A percentile compares a stretch with the other conserved stretches of the same genome.
Conservation (phyloP, 2,329 filamentous ascomycete species). For the Beauveria rudraprayagi region DNA sequence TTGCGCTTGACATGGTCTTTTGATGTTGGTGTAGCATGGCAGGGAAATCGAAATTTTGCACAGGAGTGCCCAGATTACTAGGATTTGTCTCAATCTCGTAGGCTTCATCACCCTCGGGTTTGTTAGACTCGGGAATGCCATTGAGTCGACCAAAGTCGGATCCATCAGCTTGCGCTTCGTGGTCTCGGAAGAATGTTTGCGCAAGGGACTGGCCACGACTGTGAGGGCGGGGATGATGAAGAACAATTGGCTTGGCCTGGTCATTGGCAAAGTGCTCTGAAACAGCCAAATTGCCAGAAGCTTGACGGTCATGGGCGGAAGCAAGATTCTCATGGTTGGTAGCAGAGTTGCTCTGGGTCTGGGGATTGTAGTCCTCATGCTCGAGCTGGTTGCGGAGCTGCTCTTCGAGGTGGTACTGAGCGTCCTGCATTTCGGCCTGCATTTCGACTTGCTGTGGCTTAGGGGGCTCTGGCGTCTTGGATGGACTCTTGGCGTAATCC, state of each 20-base stretch:
- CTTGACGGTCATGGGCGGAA: constrained; percentile 32
- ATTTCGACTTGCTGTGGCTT: constrained; percentile 57
- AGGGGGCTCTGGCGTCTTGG: constrained; percentile 44
- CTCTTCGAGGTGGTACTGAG: constrained; percentile 77
- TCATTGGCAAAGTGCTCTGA: constrained; percentile 46
- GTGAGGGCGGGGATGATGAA: constrained; percentile 68
- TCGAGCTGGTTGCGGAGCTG: constrained; percentile 72
- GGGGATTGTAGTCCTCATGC: constrained; percentile 67
- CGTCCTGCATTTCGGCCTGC: constrained; percentile 77
- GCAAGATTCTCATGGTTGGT: constrained; percentile 19
- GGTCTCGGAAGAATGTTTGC: constrained; percentile 55
- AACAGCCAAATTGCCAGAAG: constrained; percentile 40
- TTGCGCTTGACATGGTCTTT: constrained; percentile 46
- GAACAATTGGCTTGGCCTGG: constrained; percentile 44
- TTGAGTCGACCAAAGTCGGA: constrained; percentile 32
- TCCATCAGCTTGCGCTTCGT: constrained; percentile 36
- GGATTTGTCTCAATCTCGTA: constrained; percentile 68
- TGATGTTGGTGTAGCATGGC: constrained; percentile 41
- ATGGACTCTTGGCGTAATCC: constrained; percentile 37
- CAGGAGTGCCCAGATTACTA: constrained; percentile 60
- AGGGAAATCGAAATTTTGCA: constrained; percentile 40
- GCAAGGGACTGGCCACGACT: constrained; percentile 65
- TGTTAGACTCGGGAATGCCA: constrained; percentile 31
- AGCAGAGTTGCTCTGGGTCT: constrained; percentile 31
- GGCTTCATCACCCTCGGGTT: constrained; percentile 40